Base-by-base conservation (phyloP, 768 basidiomycete genomes). In the Macrocybe gigantea region DNA sequence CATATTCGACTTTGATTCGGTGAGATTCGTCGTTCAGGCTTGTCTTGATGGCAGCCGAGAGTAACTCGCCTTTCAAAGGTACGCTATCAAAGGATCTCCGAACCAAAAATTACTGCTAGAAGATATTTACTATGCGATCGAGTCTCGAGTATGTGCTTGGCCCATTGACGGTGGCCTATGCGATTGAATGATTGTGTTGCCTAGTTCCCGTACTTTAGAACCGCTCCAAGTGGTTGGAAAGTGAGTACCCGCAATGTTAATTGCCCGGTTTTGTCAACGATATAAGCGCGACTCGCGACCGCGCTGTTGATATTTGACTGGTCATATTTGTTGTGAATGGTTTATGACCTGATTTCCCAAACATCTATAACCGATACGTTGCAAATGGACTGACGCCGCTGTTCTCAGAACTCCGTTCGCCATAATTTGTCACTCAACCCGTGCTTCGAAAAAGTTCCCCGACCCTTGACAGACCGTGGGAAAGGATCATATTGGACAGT, bases 401-500 rank as follows among this genome's bases (percentile, higher is more conserved):
- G 45, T 37, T 46, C 45, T 47, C 58, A 93, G 90, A 93, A 93
- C 61, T 92, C 90, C 37, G 89, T 93, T 54, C 85, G 90, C 41
- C 90, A 93, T 65, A 93, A 93, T 58, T 77, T 93, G 22, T 93
- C 90, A 5, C 74, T 93, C 51, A 93, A 93, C 56, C 89, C 90
- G 44, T 93, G 88, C 60, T 93, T 93, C 57, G 88, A 91, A 66
- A 93, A 93, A 65, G 86, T 92, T 5, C 84, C 90, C 2, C 85
- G 90, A n/a, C 90, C 90, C 9, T 78, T 93, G 55, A 93, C 90
- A 5, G 90, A 93, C 58, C 83, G 90, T 44, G 90, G 90, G 45
- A 93, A 93, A 59, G 90, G 90, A 14, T 91, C 88, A 0, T 93
- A 92, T 60, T 93, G 90, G 90, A 91, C 88, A 0, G 90, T 93